Evolutionary conservation across 768 basidiomycete species (phyloP), one percentile per base, ranked within the genome.

Genomic region (Podaxis sp.): DNA sequence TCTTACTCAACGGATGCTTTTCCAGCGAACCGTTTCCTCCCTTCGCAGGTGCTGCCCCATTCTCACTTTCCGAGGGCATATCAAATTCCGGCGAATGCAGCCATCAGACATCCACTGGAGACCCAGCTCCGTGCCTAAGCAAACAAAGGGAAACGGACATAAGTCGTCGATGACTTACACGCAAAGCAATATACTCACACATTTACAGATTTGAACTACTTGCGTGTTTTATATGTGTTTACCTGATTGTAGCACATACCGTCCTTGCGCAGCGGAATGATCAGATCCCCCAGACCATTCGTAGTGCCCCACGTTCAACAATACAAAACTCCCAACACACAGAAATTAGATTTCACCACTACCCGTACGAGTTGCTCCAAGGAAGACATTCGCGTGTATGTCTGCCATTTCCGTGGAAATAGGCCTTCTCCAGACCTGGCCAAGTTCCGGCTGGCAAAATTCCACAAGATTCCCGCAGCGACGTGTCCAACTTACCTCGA

Each of bases 261-360:
- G 74, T 73, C 98, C 96, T 48, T 95, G 81, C 1, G 96, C 98
- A 3, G 96, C 1, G 92, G 94, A 56, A 99, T 91, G 63, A 98
- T 86, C 51, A 99, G 73, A 1, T 95, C 96, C 5, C 96, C 95
- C 71, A 78, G 71, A 79, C 96, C 97, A 73, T 99, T 97, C 57
- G 88, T 78, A 37, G 93, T 88, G 70, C 97, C 95, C 87, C 98
- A 98, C 73, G 93, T 93, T 71, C 91, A 82, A 56, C 90, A 84
- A 74, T 90, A 91, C 53, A 99, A 77, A 57, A 97, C 77, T 72
- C 98, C 97, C 3, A 98, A 81, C 4, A 92, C 3, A 92, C 88
- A 1, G 97, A 97, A 25, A 99, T 87, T 57, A 98, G 77, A 97
- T 98, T 75, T 99, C 98, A 18, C 96, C 97, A 37, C 90, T 93